A percentile compares a stretch with the other conserved stretches of the same genome.
Evolutionary conservation across 768 basidiomycete species (phyloP).

Genomic region (Pleurotus citrinopileatus): DNA sequence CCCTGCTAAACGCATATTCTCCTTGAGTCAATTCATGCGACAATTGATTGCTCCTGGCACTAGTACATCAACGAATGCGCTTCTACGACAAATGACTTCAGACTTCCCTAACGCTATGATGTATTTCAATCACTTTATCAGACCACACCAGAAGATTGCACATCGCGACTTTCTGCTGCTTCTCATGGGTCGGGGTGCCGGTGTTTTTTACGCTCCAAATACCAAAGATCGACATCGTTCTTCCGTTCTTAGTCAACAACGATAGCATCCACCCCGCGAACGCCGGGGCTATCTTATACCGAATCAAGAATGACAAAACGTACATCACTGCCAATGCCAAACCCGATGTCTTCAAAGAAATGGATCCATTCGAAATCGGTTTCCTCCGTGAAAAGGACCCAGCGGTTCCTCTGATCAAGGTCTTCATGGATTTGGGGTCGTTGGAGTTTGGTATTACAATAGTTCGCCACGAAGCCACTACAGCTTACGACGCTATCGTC

Average conservation of each 20-base stretch:
- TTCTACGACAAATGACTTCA: slow-evolving; percentile 8
- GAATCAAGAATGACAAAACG: too few relatives aligned
- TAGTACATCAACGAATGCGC: slow-evolving; percentile 13
- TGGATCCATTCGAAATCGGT: too few relatives aligned
- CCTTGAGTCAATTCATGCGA: not conserved
- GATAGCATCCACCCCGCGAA: too few relatives aligned
- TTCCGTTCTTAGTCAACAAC: slow-evolving; percentile 19
- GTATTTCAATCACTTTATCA: slow-evolving; percentile 31
- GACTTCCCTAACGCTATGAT: slow-evolving; percentile 19
- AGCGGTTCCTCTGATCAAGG: slow-evolving; percentile 17
- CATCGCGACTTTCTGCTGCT: slow-evolving; percentile 17
- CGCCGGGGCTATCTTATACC: too few relatives aligned
- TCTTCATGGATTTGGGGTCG: slow-evolving; percentile 21
- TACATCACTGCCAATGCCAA: too few relatives aligned
- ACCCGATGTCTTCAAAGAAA: too few relatives aligned
- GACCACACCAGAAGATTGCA: slow-evolving; percentile 20
- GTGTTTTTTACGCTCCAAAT: slow-evolving; percentile 23
- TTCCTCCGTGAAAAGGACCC: slow-evolving; percentile 15
- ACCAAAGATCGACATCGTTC: slow-evolving; percentile 20
- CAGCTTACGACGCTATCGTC: not conserved
- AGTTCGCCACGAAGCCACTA: not conserved
- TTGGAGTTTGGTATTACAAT: not conserved
- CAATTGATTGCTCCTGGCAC: slow-evolving; percentile 15
- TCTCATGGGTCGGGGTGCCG: slow-evolving; percentile 22
- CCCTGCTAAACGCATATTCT: not conserved